These are phyloP conservation scores for Gillenia trifoliata DNA, from an alignment of 306 rosid species.

Conservation along the genomic window DNA sequence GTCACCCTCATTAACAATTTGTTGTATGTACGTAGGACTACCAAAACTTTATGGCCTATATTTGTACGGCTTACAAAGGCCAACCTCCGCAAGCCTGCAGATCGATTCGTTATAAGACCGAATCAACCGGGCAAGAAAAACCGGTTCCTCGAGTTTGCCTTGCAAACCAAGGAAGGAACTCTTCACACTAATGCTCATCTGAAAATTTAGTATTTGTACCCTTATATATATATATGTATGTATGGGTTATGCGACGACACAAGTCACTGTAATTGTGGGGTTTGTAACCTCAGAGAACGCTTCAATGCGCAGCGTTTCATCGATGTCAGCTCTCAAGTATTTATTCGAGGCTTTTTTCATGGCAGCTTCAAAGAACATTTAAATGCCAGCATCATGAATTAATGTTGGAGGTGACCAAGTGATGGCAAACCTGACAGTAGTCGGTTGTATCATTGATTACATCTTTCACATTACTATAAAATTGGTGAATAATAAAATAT, in stretches of 20 bases:
- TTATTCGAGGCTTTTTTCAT: background rate
- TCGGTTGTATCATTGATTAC: constrained; percentile 5
- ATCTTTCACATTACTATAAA: background rate
- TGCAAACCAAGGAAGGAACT: constrained; percentile 23
- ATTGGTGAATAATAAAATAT: background rate
- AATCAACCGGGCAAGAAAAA: constrained; percentile 12
- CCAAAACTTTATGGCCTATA: constrained; percentile 43
- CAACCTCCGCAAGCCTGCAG: constrained; percentile 43
- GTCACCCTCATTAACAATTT: background rate
- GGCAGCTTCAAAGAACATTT: background rate
- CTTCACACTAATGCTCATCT: constrained; percentile 7
- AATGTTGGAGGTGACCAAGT: background rate
- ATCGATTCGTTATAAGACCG: constrained; percentile 29
- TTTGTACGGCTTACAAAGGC: constrained; percentile 61
- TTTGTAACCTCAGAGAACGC: background rate
- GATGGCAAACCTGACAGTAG: background rate
- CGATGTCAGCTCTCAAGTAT: background rate
- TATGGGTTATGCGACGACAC: too few species aligned
- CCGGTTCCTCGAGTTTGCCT: constrained; percentile 37
- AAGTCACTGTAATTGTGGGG: too few species aligned
- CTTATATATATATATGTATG: too few species aligned
- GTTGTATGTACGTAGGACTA: constrained; percentile 45
- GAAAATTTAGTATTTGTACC: too few species aligned
- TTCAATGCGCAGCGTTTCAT: background rate
- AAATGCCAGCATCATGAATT: background rate